Percentiles rank a stretch among this genome's conserved stretches.
Evolutionary conservation across 2,329 filamentous ascomycete genomes (phyloP).

Genomic region (Sphaceloma murrayae): DNA sequence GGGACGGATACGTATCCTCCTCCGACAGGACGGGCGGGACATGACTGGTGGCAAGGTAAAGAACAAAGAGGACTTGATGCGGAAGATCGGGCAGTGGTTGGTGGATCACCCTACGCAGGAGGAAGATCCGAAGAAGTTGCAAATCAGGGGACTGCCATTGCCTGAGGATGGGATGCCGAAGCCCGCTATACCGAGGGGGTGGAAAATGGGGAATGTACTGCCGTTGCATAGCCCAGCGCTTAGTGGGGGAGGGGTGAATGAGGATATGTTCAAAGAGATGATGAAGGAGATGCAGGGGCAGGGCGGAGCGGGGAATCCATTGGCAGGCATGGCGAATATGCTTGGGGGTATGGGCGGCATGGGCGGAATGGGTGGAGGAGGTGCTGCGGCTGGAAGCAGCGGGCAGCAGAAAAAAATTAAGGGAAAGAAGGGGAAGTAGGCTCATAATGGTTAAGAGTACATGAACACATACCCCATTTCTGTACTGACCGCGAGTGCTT

Average conservation of each 20-base stretch:
- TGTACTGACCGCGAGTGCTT: too few relatives aligned
- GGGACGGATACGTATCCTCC: slow-evolving; percentile 70
- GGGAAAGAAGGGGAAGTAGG: slow-evolving; percentile 24
- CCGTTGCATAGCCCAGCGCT: slow-evolving; percentile 83
- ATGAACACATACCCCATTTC: too few relatives aligned
- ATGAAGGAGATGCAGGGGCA: slow-evolving; percentile 79
- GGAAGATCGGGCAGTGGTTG: slow-evolving; percentile 68
- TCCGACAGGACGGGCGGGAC: slow-evolving; percentile 52
- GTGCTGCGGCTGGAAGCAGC: slow-evolving; percentile 13
- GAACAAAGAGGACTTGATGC: slow-evolving; percentile 53
- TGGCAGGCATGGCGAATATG: slow-evolving; percentile 26
- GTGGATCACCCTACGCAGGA: slow-evolving; percentile 68
- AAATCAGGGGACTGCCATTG: slow-evolving; percentile 65
- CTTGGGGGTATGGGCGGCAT: slow-evolving; percentile 21
- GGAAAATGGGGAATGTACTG: slow-evolving; percentile 78
- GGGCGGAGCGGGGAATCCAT: slow-evolving; percentile 22
- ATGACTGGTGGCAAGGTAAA: slow-evolving; percentile 45
- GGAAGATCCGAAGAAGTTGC: slow-evolving; percentile 58
- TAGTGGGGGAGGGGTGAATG: slow-evolving; percentile 84
- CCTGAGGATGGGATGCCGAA: slow-evolving; percentile 50
- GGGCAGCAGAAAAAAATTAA: slow-evolving; percentile 26
- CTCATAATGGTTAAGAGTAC: too few relatives aligned
- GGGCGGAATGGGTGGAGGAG: slow-evolving; percentile 18
- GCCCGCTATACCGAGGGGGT: slow-evolving; percentile 63
- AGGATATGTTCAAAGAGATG: slow-evolving; percentile 93